These are phyloP conservation scores for Puccinia brachypodii DNA, from an alignment of 1,284 basidiomycete genomes.

Conservation along the genomic window DNA sequence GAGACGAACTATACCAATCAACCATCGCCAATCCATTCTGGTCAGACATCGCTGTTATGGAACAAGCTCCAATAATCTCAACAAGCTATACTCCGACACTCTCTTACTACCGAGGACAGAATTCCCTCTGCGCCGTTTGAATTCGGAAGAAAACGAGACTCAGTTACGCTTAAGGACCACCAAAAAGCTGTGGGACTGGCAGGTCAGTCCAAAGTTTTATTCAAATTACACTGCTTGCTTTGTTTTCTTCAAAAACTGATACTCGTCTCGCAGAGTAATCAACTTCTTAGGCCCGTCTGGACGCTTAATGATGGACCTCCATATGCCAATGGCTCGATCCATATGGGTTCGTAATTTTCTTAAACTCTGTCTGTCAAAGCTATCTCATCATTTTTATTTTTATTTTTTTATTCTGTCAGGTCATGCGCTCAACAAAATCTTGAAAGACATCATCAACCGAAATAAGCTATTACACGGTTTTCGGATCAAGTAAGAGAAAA, in stretches of 20 bases:
- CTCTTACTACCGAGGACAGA: conserved; percentile 78
- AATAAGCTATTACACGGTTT: conserved; percentile 77
- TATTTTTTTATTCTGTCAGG: conserved; percentile 61
- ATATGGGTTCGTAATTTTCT: conserved; percentile 72
- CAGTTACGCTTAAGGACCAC: conserved; percentile 69
- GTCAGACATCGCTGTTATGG: background rate
- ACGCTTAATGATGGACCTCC: conserved; percentile 95
- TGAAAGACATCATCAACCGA: conserved; percentile 94
- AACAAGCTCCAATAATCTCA: background rate
- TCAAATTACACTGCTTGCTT: conserved; percentile 47
- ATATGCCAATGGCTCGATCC: conserved; percentile 93
- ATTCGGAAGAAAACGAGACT: conserved; percentile 66
- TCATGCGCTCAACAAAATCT: conserved; percentile 92
- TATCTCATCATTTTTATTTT: conserved; percentile 12
- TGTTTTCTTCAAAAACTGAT: background rate
- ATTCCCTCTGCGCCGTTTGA: conserved; percentile 68
- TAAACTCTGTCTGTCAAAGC: background rate
- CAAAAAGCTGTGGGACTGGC: conserved; percentile 78
- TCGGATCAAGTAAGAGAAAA: conserved; percentile 68
- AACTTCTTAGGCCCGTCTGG: conserved; percentile 69
- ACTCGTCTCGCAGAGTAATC: conserved; percentile 50
- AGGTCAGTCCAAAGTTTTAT: conserved; percentile 64
- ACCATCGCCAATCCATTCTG: background rate
- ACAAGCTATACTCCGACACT: conserved; percentile 65
- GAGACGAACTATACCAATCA: conserved; percentile 9